Conservation (phyloP, 2,329 filamentous ascomycete genomes). For the Colletotrichum sp. region DNA sequence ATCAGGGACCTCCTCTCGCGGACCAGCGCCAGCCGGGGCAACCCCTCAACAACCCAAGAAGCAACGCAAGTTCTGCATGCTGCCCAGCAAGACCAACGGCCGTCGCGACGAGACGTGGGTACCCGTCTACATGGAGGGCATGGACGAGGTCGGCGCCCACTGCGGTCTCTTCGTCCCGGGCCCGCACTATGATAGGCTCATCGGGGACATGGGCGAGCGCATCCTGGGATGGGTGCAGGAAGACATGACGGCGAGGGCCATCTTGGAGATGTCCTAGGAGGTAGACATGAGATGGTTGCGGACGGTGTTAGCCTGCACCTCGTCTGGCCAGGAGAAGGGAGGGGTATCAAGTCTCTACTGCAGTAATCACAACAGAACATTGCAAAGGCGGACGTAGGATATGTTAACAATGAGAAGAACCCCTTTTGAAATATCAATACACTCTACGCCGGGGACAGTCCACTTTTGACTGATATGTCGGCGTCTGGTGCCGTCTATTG, state of each 20-base stretch:
- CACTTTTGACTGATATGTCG: not conserved
- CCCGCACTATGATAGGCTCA: constrained; percentile 75
- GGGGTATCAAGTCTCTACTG: not conserved
- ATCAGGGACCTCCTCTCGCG: constrained; percentile 2
- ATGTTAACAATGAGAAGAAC: not conserved
- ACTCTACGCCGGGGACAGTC: not conserved
- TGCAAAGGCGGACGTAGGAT: not conserved
- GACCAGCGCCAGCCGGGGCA: not conserved
- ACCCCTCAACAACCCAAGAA: constrained; percentile 47
- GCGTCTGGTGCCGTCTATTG: constrained; percentile 13
- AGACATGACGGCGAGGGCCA: constrained; percentile 52
- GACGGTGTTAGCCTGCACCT: not conserved
- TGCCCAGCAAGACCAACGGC: constrained; percentile 63
- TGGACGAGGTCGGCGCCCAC: constrained; percentile 87
- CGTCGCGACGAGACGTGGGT: constrained; percentile 76
- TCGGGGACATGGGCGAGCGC: constrained; percentile 73
- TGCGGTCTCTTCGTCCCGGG: constrained; percentile 80
- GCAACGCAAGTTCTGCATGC: constrained; percentile 79
- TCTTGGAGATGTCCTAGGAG: constrained; percentile 32
- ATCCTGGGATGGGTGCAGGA: constrained; percentile 75
- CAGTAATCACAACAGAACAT: not conserved
- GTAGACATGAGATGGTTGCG: not conserved
- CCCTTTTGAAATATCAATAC: not conserved
- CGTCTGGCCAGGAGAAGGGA: not conserved
- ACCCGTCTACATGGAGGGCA: constrained; percentile 78